These are phyloP conservation scores for Leccinellum luteum DNA, from an alignment of 768 basidiomycete genomes.

Conservation along the genomic window DNA sequence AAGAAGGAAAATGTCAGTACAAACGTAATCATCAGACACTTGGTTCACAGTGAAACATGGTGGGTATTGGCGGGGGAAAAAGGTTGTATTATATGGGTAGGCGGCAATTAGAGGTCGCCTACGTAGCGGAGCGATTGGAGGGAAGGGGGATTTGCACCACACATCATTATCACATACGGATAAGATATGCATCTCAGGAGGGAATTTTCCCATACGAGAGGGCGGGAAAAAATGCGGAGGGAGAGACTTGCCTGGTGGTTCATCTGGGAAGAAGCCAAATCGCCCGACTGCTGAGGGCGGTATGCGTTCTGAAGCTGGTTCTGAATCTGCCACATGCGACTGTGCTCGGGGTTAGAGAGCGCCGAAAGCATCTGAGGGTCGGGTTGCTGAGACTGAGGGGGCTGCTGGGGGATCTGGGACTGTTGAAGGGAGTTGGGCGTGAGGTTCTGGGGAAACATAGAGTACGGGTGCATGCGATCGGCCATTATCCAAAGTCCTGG, in stretches of 20 bases:
- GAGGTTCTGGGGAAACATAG: conserved; percentile 52
- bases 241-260: conserved; percentile 46
- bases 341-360: conserved; percentile 49
- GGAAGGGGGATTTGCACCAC: conserved; percentile 19
- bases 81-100: not conserved
- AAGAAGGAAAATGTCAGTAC: conserved; percentile 24
- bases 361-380: conserved; percentile 38
- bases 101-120: conserved; percentile 15
- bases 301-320: conserved; percentile 45
- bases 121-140: conserved; percentile 1
- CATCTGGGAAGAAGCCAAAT: conserved; percentile 39
- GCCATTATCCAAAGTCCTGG: conserved; percentile 49
- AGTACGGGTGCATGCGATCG: conserved; percentile 56
- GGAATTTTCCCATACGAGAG: conserved; percentile 17
- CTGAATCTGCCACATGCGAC: conserved; percentile 54
- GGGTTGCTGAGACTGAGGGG: conserved; percentile 43
- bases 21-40: conserved; percentile 15
- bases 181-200: conserved; percentile 11
- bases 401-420: conserved; percentile 43
- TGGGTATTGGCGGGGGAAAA: conserved; percentile 2
- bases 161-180: conserved; percentile 13
- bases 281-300: conserved; percentile 40
- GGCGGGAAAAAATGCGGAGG: conserved; percentile 14
- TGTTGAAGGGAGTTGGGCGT: conserved; percentile 41
- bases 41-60: conserved; percentile 4